These are phyloP conservation scores for Geotrichum fermentans DNA, from an alignment of 1,139 yeast genomes.

Conservation along the genomic window DNA sequence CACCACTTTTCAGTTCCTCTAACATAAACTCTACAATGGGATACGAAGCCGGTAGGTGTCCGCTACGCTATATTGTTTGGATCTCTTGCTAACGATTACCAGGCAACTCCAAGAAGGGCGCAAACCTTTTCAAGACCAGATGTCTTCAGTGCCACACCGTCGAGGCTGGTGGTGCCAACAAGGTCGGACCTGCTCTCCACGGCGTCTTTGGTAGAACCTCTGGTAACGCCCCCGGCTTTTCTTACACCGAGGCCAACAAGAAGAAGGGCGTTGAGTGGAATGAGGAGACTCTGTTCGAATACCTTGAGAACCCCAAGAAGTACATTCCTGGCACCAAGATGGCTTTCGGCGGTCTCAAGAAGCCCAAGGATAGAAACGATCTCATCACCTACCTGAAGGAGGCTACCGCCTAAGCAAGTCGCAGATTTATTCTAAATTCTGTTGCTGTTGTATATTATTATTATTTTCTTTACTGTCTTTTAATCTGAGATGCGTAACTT, in stretches of 20 bases:
- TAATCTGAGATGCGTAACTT: not conserved
- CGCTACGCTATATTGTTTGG: not conserved
- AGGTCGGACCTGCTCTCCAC: constrained; percentile 98
- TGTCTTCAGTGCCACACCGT: constrained; percentile 98
- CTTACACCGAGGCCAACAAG: constrained; percentile 97
- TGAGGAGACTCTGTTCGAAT: constrained; percentile 86
- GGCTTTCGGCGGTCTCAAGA: constrained; percentile 99
- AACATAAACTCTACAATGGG: constrained; percentile 11
- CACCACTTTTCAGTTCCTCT: not conserved
- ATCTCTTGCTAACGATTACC: not conserved
- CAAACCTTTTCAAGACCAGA: constrained; percentile 96
- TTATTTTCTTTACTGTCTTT: not conserved
- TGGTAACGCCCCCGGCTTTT: constrained; percentile 88
- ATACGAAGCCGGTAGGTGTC: constrained; percentile 13
- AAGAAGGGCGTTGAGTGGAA: constrained; percentile 87
- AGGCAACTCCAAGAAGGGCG: constrained; percentile 96
- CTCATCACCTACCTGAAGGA: constrained; percentile 80
- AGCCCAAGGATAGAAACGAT: constrained; percentile 98
- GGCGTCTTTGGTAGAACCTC: constrained; percentile 91
- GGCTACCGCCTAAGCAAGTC: constrained; percentile 48
- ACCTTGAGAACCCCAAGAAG: constrained; percentile 99
- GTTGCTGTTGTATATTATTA: not conserved
- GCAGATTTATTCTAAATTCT: not conserved
- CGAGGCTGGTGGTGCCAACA: constrained; percentile 94
- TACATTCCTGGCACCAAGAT: constrained; percentile 99